Evolutionary conservation across 208 protist species (phyloP).

Genomic region (Naegleria fowleri): DNA sequence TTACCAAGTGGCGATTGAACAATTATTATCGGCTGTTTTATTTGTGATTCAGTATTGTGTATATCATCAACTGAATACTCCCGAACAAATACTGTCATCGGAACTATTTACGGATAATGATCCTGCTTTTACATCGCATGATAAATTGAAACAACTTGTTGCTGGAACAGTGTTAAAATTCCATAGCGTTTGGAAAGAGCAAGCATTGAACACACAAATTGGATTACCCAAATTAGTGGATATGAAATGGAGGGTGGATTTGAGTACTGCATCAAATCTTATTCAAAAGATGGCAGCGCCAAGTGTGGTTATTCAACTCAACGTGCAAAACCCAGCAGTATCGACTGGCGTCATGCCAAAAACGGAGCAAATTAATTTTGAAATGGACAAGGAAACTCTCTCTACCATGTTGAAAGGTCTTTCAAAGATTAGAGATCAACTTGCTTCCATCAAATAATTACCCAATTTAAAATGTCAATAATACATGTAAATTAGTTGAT

Average conservation of each 20-base stretch:
- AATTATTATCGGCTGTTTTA: neutral
- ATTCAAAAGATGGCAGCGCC: neutral
- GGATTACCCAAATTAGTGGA: slow-evolving; percentile 2
- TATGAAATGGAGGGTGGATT: slow-evolving; percentile 26
- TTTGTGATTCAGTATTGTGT: slow-evolving; percentile 2
- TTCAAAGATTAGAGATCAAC: slow-evolving; percentile 24
- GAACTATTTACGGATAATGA: slow-evolving; percentile 4
- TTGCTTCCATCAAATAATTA: slow-evolving; percentile 20
- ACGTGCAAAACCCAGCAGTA: neutral
- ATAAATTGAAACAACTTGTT: neutral
- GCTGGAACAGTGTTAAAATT: neutral
- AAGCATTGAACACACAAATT: neutral
- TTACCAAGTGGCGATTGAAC: neutral
- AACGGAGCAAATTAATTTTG: neutral
- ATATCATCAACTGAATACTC: neutral
- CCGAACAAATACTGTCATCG: neutral
- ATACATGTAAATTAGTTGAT: neutral
- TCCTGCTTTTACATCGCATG: neutral
- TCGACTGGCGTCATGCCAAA: neutral
- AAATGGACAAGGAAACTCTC: slow-evolving; percentile 10
- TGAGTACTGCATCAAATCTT: neutral
- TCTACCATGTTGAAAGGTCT: slow-evolving; percentile 7
- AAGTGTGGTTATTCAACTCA: neutral
- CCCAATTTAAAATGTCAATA: neutral
- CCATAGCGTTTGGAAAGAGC: neutral